Evolutionary conservation across 208 protist species (phyloP).

Genomic region (Crithidia expoeki): DNA sequence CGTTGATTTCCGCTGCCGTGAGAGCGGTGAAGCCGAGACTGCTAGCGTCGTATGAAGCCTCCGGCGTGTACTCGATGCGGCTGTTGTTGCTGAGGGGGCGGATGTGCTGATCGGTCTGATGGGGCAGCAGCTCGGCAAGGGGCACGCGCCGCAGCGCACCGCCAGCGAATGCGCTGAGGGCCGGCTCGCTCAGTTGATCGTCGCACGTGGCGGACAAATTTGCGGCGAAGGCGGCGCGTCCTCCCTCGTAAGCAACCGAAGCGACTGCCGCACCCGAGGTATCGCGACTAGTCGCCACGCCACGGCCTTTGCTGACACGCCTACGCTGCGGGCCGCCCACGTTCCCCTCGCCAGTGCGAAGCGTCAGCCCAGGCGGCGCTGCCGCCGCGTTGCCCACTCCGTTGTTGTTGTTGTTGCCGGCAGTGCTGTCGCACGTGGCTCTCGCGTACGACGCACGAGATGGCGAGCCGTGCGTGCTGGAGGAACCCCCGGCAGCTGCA

Average conservation of each 20-base stretch:
- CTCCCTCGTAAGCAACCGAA: slow-evolving; percentile 21
- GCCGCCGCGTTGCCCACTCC: slow-evolving; percentile 6
- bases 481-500: not conserved
- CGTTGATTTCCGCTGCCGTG: slow-evolving; percentile 64
- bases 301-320: slow-evolving; percentile 30
- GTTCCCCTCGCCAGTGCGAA: slow-evolving; percentile 6
- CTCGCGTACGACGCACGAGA: slow-evolving; percentile 1
- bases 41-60: slow-evolving; percentile 65
- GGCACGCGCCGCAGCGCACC: slow-evolving; percentile 28
- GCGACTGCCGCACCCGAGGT: not conserved
- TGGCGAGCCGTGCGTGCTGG: slow-evolving; percentile 9
- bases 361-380: not conserved
- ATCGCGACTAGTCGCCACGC: slow-evolving; percentile 11
- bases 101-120: slow-evolving; percentile 82
- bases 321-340: slow-evolving; percentile 20
- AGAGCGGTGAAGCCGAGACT: slow-evolving; percentile 67
- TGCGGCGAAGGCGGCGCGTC: slow-evolving; percentile 3
- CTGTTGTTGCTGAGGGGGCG: slow-evolving; percentile 89
- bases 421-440: not conserved
- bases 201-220: slow-evolving; percentile 20
- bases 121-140: slow-evolving; percentile 61
- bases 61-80: slow-evolving; percentile 83
- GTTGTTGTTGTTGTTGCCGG: slow-evolving; percentile 5
- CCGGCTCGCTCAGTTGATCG: slow-evolving; percentile 19
- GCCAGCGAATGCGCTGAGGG: slow-evolving; percentile 19